A percentile compares a stretch with the other conserved stretches of the same genome.
These are phyloP conservation scores for Galeopsis tetrahit DNA, from an alignment of 257 asterid genomes.

Conservation along the genomic window DNA sequence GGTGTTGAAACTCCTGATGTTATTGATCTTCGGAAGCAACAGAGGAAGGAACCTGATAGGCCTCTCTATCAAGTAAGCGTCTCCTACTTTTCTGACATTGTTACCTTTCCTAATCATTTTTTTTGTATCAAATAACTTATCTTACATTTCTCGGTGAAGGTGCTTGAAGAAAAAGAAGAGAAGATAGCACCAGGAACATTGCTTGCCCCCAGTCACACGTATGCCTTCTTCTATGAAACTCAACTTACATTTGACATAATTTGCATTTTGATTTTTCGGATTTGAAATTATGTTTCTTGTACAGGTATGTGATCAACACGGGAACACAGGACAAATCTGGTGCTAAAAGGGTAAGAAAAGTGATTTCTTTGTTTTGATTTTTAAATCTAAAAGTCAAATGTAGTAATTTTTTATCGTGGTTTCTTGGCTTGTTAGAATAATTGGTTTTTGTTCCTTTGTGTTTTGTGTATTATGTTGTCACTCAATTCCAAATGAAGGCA, in stretches of 20 bases:
- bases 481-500: too few relatives aligned
- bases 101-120: background rate
- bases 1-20: slow-evolving; percentile 99
- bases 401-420: background rate
- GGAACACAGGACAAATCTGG: slow-evolving; percentile 88
- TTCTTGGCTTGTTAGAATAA: background rate
- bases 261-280: slow-evolving; percentile 4
- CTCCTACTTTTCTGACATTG: background rate
- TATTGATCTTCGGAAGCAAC: slow-evolving; percentile 98
- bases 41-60: slow-evolving; percentile 96
- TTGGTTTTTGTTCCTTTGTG: background rate
- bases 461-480: background rate
- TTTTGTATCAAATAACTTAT: slow-evolving; percentile 23
- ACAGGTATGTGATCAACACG: slow-evolving; percentile 84
- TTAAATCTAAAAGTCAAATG: background rate
- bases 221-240: slow-evolving; percentile 32
- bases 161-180: slow-evolving; percentile 93
- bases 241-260: background rate
- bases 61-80: slow-evolving; percentile 82
- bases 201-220: slow-evolving; percentile 88
- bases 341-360: slow-evolving; percentile 76
- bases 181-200: slow-evolving; percentile 81
- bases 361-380: slow-evolving; percentile 9
- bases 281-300: slow-evolving; percentile 23
- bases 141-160: slow-evolving; percentile 49